Evolutionary conservation across 345 rosid species (phyloP).

Genomic region (Dipteronia sinensis): DNA sequence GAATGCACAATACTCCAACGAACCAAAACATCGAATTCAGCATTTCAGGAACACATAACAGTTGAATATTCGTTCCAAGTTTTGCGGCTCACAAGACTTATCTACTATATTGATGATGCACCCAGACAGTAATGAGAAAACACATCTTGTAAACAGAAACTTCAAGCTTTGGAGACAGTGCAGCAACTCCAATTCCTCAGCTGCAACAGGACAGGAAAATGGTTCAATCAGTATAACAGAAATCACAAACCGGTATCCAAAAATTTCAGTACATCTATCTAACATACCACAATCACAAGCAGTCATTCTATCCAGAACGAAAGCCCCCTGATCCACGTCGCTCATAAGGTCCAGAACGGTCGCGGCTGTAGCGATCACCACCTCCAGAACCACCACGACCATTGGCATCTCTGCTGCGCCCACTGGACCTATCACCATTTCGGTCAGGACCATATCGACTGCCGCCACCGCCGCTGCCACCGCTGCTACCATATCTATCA

Average conservation of each 20-base stretch:
- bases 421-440: constrained; percentile 71
- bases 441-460: constrained; percentile 86
- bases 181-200: constrained; percentile 29
- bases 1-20: constrained; percentile 49
- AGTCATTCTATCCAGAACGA: constrained; percentile 41
- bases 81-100: constrained; percentile 42
- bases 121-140: constrained; percentile 34
- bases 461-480: constrained; percentile 47
- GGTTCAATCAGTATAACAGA: constrained; percentile 14
- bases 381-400: constrained; percentile 70
- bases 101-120: constrained; percentile 42
- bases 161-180: constrained; percentile 26
- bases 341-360: constrained; percentile 80
- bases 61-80: constrained; percentile 40
- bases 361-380: constrained; percentile 73
- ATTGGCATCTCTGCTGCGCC: constrained; percentile 70
- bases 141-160: constrained; percentile 31
- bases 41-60: constrained; percentile 47
- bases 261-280: constrained; percentile 13
- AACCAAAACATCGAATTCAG: constrained; percentile 41
- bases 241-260: not conserved
- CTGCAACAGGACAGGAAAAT: constrained; percentile 27
- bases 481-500: constrained; percentile 40
- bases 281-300: constrained; percentile 29
- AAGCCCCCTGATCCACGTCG: constrained; percentile 68